Percentiles rank a stretch among this genome's conserved stretches.
Evolutionary conservation across 805 yeast species (phyloP).

Genomic region (Pichia rugopelliculosa): DNA sequence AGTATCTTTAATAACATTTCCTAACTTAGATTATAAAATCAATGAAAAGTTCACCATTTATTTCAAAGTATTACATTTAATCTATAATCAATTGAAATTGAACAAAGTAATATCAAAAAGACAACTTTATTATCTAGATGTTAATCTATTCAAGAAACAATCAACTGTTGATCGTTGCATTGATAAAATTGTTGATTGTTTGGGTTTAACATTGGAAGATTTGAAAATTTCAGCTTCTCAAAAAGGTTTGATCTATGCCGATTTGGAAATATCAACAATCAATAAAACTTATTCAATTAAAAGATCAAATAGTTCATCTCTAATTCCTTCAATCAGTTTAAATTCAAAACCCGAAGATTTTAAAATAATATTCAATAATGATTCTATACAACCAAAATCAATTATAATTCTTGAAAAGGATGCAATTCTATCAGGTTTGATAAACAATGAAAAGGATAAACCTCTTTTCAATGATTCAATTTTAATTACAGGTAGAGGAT

Average conservation of each 20-base stretch:
- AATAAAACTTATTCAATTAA: background rate
- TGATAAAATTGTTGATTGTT: conserved; percentile 30
- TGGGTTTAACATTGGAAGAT: conserved; percentile 31
- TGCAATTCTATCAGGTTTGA: conserved; percentile 36
- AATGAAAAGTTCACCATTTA: conserved; percentile 20
- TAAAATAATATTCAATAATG: conserved; percentile 4
- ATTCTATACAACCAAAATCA: conserved; percentile 17
- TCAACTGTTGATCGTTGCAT: conserved; percentile 33
- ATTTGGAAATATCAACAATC: background rate
- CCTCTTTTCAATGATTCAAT: background rate
- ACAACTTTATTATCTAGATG: conserved; percentile 55
- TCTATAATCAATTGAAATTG: conserved; percentile 11
- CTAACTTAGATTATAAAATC: conserved; percentile 12
- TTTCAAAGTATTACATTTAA: conserved; percentile 17
- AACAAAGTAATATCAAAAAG: conserved; percentile 35
- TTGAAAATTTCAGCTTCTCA: conserved; percentile 46
- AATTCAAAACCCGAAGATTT: conserved; percentile 15
- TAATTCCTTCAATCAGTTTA: conserved; percentile 36
- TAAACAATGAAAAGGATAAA: background rate
- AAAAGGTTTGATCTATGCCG: conserved; percentile 47
- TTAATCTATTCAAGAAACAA: conserved; percentile 42
- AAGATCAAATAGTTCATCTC: conserved; percentile 9
- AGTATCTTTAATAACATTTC: conserved; percentile 11
- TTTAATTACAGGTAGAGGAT: conserved; percentile 59
- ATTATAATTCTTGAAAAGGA: conserved; percentile 47